Conservation (phyloP, 768 basidiomycete genomes). For the Glaciozyma martinii region DNA sequence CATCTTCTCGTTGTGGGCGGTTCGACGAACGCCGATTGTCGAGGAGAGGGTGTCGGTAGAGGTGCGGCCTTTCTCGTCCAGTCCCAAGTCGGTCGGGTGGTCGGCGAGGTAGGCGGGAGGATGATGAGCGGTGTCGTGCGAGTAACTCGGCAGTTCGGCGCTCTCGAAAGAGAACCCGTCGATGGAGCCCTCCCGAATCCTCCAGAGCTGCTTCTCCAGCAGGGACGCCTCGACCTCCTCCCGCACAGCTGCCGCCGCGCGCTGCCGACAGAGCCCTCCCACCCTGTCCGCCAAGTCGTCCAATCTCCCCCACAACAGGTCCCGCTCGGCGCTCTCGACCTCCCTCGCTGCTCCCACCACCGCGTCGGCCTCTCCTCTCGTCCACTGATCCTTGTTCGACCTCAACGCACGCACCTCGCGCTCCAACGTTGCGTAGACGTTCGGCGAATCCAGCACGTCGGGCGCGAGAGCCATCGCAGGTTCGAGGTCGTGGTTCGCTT, state of each 20-base stretch:
- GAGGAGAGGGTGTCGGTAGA: constrained; percentile 6
- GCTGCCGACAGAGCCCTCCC: constrained; percentile 56
- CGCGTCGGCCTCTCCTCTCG: constrained; percentile 44
- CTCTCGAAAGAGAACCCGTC: constrained; percentile 2
- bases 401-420: constrained; percentile 63
- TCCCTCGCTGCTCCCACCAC: constrained; percentile 42
- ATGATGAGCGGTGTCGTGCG: constrained; percentile 11
- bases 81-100: neutral
- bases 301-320: constrained; percentile 65
- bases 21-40: neutral
- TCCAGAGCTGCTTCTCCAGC: neutral
- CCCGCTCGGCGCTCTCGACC: constrained; percentile 51
- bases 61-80: neutral
- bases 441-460: constrained; percentile 32
- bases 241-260: constrained; percentile 38
- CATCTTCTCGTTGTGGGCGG: constrained; percentile 61
- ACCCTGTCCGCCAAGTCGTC: constrained; percentile 66
- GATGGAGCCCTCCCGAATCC: constrained; percentile 1
- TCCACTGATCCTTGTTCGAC: constrained; percentile 41
- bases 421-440: constrained; percentile 55
- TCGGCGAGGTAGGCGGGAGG: constrained; percentile 21
- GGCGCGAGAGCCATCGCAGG: constrained; percentile 1
- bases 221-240: neutral
- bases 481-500: constrained; percentile 36
- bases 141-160: constrained; percentile 15